phyloP scores from a whole-genome alignment of 768 basidiomycete species.

The Cystobasidium tubakii region DNA sequence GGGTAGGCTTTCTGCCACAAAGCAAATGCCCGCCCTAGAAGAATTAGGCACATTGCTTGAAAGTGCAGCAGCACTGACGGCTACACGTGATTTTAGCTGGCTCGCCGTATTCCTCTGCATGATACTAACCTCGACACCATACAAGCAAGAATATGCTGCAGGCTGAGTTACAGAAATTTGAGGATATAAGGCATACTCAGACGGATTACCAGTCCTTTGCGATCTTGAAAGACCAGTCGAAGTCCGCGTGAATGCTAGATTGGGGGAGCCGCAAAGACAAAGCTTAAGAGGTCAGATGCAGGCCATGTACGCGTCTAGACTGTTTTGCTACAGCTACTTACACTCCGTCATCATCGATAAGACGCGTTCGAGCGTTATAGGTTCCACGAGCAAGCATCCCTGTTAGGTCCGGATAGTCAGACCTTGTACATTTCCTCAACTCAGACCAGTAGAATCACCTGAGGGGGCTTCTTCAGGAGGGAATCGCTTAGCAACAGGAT shows the following conservation, averaged over 20 bases:
- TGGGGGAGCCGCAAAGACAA: background rate
- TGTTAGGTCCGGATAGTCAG: background rate
- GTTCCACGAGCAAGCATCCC: conserved; percentile 36
- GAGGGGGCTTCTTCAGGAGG: conserved; percentile 41
- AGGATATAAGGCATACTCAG: too few relatives aligned
- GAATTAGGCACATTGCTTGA: too few relatives aligned
- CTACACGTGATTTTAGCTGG: too few relatives aligned
- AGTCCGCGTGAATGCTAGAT: conserved; percentile 27
- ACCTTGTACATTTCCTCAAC: background rate
- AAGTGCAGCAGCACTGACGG: too few relatives aligned
- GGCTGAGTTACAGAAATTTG: too few relatives aligned
- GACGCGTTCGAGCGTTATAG: conserved; percentile 23
- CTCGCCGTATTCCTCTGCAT: too few relatives aligned
- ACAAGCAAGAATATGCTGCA: too few relatives aligned
- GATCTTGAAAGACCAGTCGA: conserved; percentile 35
- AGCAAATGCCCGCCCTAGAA: too few relatives aligned
- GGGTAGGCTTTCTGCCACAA: too few relatives aligned
- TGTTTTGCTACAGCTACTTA: background rate
- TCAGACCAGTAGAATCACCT: background rate
- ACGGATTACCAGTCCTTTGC: conserved; percentile 36
- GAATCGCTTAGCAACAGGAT: conserved; percentile 35
- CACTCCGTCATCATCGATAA: conserved; percentile 32
- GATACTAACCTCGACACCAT: too few relatives aligned
- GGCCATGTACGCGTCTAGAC: background rate
- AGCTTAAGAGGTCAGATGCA: background rate